phyloP scores from a whole-genome alignment of 2,329 filamentous ascomycete species.

The Colletotrichum sansevieriae region DNA sequence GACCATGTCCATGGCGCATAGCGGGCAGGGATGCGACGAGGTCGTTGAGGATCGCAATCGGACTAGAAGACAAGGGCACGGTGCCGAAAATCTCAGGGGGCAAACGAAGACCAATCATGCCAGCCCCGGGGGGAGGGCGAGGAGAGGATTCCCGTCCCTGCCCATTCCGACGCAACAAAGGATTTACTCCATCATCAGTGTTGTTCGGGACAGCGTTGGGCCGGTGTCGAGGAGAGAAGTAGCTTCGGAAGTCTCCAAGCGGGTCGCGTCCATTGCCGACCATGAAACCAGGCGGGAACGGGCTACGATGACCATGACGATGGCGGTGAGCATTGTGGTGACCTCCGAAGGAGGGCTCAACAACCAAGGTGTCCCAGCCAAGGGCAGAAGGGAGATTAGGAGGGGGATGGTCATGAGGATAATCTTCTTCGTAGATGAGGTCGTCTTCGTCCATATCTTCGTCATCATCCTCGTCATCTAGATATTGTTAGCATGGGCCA shows the following conservation, averaged over 20 bases:
- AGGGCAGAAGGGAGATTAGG: conserved; percentile 60
- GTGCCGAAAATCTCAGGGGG: conserved; percentile 60
- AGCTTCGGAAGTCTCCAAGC: conserved; percentile 62
- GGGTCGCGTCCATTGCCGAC: conserved; percentile 68
- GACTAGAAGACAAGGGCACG: conserved; percentile 59
- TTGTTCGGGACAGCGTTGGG: conserved; percentile 66
- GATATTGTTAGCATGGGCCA: conserved; percentile 44
- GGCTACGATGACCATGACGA: conserved; percentile 67
- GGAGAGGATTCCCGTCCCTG: conserved; percentile 60
- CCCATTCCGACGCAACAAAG: conserved; percentile 78
- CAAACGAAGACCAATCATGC: conserved; percentile 67
- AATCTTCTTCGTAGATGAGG: conserved; percentile 72
- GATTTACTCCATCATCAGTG: conserved; percentile 87
- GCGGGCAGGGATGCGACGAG: conserved; percentile 67
- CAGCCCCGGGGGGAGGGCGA: conserved; percentile 62
- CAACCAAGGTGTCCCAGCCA: conserved; percentile 69
- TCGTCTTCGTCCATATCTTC: conserved; percentile 75
- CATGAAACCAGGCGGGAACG: conserved; percentile 70
- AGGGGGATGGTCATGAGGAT: conserved; percentile 62
- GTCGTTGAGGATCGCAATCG: conserved; percentile 68
- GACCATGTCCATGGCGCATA: conserved; percentile 61
- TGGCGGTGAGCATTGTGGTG: conserved; percentile 65
- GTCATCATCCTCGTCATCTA: conserved; percentile 53
- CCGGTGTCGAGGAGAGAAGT: conserved; percentile 66
- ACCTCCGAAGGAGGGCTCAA: conserved; percentile 63